These are phyloP conservation scores for Talaromyces funiculosus DNA, from an alignment of 2,329 filamentous ascomycete species.

Conservation along the genomic window DNA sequence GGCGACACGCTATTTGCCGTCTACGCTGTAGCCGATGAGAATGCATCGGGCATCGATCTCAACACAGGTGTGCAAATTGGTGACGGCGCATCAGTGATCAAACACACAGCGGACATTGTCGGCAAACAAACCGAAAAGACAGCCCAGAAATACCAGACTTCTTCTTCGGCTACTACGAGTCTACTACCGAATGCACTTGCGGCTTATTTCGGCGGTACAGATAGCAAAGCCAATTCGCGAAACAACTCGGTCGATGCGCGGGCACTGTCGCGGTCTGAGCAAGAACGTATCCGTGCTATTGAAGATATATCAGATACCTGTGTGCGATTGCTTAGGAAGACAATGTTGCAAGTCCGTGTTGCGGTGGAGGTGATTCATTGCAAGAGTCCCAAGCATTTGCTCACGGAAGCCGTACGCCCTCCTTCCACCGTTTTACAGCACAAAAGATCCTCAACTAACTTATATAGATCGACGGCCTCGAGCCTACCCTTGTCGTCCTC, in stretches of 20 bases:
- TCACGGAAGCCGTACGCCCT: slow-evolving; percentile 72
- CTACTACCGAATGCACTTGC: slow-evolving; percentile 28
- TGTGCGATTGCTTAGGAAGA: slow-evolving; percentile 81
- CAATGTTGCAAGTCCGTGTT: slow-evolving; percentile 82
- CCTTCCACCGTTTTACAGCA: background rate
- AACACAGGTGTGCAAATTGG: slow-evolving; percentile 52
- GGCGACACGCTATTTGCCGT: slow-evolving; percentile 91
- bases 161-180: slow-evolving; percentile 20
- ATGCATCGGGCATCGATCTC: slow-evolving; percentile 31
- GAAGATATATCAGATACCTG: slow-evolving; percentile 78
- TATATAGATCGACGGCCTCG: slow-evolving; percentile 74
- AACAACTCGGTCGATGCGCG: slow-evolving; percentile 44
- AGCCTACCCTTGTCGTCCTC: slow-evolving; percentile 86
- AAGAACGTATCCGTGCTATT: slow-evolving; percentile 75
- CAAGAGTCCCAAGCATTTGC: slow-evolving; percentile 93
- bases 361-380: slow-evolving; percentile 96
- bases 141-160: slow-evolving; percentile 35
- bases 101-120: slow-evolving; percentile 68
- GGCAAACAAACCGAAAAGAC: slow-evolving; percentile 54
- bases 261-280: slow-evolving; percentile 59
- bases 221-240: slow-evolving; percentile 31
- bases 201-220: slow-evolving; percentile 33
- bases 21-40: slow-evolving; percentile 88
- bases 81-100: slow-evolving; percentile 68
- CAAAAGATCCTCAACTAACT: background rate